Conservation (phyloP, 352 stramenopile genomes). For the Thraustotheca clavata region DNA sequence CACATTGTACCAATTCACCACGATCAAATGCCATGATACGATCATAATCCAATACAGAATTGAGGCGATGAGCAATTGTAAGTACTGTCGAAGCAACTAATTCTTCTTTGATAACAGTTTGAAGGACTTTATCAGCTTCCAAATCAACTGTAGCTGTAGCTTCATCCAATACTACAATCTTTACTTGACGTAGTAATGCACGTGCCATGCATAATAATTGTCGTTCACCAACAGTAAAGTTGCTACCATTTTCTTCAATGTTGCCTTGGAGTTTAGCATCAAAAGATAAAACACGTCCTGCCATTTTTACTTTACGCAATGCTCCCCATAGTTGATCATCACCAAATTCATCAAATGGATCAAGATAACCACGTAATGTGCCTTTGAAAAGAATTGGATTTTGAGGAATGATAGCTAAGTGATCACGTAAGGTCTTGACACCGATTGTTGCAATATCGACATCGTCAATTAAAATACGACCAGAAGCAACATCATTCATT, state of each 20-base stretch:
- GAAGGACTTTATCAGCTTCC: slow-evolving; percentile 58
- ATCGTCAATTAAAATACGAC: slow-evolving; percentile 28
- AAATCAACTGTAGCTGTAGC: slow-evolving; percentile 75
- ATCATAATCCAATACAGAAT: slow-evolving; percentile 97
- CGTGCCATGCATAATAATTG: slow-evolving; percentile 82
- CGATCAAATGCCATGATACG: slow-evolving; percentile 93
- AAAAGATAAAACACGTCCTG: slow-evolving; percentile 51
- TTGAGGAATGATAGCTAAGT: slow-evolving; percentile 27
- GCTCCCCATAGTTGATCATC: slow-evolving; percentile 57
- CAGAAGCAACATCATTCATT: slow-evolving; percentile 47
- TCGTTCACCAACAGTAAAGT: slow-evolving; percentile 76
- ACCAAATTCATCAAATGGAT: slow-evolving; percentile 62
- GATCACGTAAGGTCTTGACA: slow-evolving; percentile 21
- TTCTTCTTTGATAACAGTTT: slow-evolving; percentile 70
- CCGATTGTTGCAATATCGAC: slow-evolving; percentile 22
- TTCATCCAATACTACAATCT: slow-evolving; percentile 79
- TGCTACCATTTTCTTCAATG: slow-evolving; percentile 77
- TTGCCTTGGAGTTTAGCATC: slow-evolving; percentile 48
- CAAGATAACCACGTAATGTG: slow-evolving; percentile 66
- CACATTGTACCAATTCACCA: slow-evolving; percentile 84
- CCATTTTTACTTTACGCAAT: slow-evolving; percentile 32
- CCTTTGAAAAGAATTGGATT: slow-evolving; percentile 58
- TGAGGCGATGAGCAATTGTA: slow-evolving; percentile 96
- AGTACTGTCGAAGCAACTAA: slow-evolving; percentile 93
- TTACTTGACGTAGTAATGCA: slow-evolving; percentile 62